Conservation (phyloP, 1,284 basidiomycete genomes). For the Vanrija sp. region DNA sequence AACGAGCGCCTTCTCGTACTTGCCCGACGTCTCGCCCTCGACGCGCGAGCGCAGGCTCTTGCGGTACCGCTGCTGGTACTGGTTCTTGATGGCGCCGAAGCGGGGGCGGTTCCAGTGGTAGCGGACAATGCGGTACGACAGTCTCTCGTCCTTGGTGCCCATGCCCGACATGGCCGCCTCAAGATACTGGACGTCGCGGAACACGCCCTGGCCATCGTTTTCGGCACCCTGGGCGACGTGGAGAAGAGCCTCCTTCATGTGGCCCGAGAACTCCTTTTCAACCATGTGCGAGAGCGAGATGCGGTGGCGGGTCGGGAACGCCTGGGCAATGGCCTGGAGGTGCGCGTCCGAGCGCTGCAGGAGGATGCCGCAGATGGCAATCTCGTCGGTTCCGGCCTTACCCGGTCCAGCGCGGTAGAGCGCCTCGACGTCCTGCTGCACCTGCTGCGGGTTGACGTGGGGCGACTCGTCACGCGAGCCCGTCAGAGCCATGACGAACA, state of each 20-base stretch:
- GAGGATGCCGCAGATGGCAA: constrained; percentile 48
- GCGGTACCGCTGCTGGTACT: constrained; percentile 40
- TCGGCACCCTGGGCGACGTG: constrained; percentile 44
- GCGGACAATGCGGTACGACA: constrained; percentile 46
- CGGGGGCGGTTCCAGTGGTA: constrained; percentile 47
- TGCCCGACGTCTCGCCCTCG: constrained; percentile 48
- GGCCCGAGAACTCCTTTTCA: constrained; percentile 48
- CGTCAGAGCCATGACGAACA: constrained; percentile 48
- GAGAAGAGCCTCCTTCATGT: constrained; percentile 45
- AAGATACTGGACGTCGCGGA: constrained; percentile 42
- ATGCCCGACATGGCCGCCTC: constrained; percentile 45
- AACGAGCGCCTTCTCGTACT: constrained; percentile 43
- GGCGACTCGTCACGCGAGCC: constrained; percentile 46
- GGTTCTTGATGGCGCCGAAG: constrained; percentile 45
- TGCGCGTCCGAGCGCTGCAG: constrained; percentile 45
- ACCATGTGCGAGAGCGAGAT: constrained; percentile 39
- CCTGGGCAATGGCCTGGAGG: constrained; percentile 42
- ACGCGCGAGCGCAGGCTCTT: constrained; percentile 35
- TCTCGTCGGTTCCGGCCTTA: constrained; percentile 50
- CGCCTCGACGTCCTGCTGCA: constrained; percentile 46
- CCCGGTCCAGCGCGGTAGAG: constrained; percentile 46
- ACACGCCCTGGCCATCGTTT: constrained; percentile 42
- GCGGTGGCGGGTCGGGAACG: constrained; percentile 40
- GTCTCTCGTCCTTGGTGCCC: constrained; percentile 49
- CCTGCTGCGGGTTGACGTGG: constrained; percentile 42